A percentile compares a stretch with the other conserved stretches of the same genome.
phyloP scores from a whole-genome alignment of 2,329 filamentous ascomycete genomes.

The Ramichloridium luteum region DNA sequence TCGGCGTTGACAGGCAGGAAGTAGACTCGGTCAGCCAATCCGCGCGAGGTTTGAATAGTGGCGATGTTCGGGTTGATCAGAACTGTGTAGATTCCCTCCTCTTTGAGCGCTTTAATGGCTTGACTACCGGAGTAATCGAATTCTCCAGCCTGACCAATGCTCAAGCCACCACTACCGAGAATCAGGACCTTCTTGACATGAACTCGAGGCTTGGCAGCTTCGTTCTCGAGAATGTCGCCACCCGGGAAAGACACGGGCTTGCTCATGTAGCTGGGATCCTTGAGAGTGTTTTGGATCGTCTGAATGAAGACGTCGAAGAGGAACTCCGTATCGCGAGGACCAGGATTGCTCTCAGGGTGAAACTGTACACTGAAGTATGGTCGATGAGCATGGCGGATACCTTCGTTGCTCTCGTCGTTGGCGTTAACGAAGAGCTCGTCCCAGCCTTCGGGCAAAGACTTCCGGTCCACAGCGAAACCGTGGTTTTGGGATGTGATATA shows the following conservation, averaged over 20 bases:
- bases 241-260: conserved; percentile 78
- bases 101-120: conserved; percentile 94
- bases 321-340: conserved; percentile 89
- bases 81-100: conserved; percentile 95
- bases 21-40: conserved; percentile 95
- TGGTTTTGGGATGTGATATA: conserved; percentile 99
- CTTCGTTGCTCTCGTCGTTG: conserved; percentile 96
- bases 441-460: conserved; percentile 66
- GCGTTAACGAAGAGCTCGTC: conserved; percentile 93
- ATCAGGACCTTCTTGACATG: conserved; percentile 89
- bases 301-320: conserved; percentile 94
- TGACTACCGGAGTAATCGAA: conserved; percentile 98
- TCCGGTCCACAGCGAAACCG: conserved; percentile 81
- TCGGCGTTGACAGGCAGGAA: conserved; percentile 95
- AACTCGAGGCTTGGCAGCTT: conserved; percentile 62
- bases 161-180: conserved; percentile 85
- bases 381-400: conserved; percentile 73
- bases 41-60: conserved; percentile 96
- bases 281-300: conserved; percentile 61
- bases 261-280: conserved; percentile 53
- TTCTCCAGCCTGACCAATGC: conserved; percentile 94
- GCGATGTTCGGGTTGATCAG: conserved; percentile 99
- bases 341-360: conserved; percentile 92
- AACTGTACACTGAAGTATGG: conserved; percentile 99
- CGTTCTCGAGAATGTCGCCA: conserved; percentile 67